A percentile compares a stretch with the other conserved stretches of the same genome.
Conservation (phyloP, 2,329 filamentous ascomycete genomes). For the Lecanicillium sp. region DNA sequence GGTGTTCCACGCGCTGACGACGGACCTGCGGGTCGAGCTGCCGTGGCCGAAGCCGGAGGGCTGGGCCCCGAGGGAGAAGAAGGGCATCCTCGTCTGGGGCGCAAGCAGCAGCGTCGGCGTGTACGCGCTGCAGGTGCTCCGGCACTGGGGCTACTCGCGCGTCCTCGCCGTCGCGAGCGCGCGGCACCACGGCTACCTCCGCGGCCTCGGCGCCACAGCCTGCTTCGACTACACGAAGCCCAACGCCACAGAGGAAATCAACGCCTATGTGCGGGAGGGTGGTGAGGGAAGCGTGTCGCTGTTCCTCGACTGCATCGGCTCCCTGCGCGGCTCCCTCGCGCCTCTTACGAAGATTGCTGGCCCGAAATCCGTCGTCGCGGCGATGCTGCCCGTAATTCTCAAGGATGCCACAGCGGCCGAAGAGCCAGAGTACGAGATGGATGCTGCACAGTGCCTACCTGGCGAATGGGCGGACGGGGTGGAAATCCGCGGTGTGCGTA, state of each 20-base stretch:
- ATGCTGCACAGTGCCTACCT: constrained; percentile 33
- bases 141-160: constrained; percentile 45
- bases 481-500: constrained; percentile 46
- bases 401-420: constrained; percentile 42
- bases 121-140: constrained; percentile 43
- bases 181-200: constrained; percentile 39
- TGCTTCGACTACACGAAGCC: constrained; percentile 42
- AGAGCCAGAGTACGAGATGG: constrained; percentile 49
- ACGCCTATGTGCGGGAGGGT: constrained; percentile 20
- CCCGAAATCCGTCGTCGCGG: constrained; percentile 44
- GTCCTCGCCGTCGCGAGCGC: constrained; percentile 43
- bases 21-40: constrained; percentile 46
- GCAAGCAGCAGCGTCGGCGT: constrained; percentile 47
- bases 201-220: constrained; percentile 35
- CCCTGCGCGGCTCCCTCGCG: constrained; percentile 37
- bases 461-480: constrained; percentile 48
- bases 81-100: constrained; percentile 46
- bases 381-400: constrained; percentile 55
- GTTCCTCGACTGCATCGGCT: constrained; percentile 52
- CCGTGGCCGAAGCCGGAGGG: constrained; percentile 49
- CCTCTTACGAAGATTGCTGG: constrained; percentile 46
- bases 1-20: constrained; percentile 46
- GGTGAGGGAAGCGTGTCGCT: constrained; percentile 30
- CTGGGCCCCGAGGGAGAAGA: constrained; percentile 30
- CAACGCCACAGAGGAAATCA: constrained; percentile 30